phyloP scores from a whole-genome alignment of 352 stramenopile species.

The Peronospora belbahrii region DNA sequence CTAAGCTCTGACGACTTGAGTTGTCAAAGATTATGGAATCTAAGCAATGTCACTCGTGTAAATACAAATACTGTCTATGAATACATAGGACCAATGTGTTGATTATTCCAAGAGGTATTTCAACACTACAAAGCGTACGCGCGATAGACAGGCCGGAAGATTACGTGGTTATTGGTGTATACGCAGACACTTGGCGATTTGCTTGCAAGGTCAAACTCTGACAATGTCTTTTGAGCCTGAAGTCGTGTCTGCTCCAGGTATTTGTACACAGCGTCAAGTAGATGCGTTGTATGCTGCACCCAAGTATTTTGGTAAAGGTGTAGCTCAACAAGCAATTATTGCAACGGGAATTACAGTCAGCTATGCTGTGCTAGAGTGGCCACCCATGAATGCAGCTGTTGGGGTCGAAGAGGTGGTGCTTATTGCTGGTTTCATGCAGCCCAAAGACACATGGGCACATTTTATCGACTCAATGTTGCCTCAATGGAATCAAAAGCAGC shows the following conservation, averaged over 20 bases:
- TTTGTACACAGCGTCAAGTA: constrained; percentile 39
- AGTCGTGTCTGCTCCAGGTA: constrained; percentile 22
- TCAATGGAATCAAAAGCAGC: constrained; percentile 28
- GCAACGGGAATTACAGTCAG: constrained; percentile 42
- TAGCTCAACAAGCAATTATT: constrained; percentile 15
- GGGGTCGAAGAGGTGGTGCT: constrained; percentile 39
- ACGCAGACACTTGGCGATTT: constrained; percentile 21
- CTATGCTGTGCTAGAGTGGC: constrained; percentile 35
- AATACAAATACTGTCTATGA: background rate
- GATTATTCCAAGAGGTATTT: constrained; percentile 1
- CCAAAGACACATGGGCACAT: constrained; percentile 48
- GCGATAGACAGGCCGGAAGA: constrained; percentile 18
- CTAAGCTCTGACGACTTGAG: constrained; percentile 13
- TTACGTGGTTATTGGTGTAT: constrained; percentile 14
- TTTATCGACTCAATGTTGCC: constrained; percentile 39
- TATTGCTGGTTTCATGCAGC: constrained; percentile 46
- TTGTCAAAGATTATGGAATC: background rate
- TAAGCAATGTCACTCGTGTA: background rate
- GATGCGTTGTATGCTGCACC: constrained; percentile 38
- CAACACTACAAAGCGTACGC: background rate
- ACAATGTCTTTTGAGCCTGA: constrained; percentile 18
- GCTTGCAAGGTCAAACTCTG: background rate
- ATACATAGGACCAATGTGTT: background rate
- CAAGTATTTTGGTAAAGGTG: constrained; percentile 31
- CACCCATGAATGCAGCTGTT: constrained; percentile 17